Evolutionary conservation across 2,329 filamentous ascomycete species (phyloP).

Genomic region (Pseudogymnoascus sp.): DNA sequence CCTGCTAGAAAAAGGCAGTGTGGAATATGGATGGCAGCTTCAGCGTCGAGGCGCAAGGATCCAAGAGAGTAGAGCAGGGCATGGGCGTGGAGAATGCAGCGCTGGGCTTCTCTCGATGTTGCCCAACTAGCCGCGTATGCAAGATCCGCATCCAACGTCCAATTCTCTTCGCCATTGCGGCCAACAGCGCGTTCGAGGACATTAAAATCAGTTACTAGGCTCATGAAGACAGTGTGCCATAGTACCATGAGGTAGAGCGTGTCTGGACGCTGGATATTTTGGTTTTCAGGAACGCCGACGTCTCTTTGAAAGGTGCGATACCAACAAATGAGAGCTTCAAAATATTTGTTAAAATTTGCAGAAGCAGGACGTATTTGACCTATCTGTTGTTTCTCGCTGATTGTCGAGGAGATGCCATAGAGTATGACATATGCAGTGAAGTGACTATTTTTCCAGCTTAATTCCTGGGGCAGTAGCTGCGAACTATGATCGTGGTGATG

Average conservation of each 20-base stretch:
- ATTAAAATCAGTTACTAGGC: constrained; percentile 15
- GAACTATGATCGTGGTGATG: neutral
- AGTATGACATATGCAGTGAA: constrained; percentile 12
- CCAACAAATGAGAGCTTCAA: constrained; percentile 10
- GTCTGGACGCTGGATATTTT: constrained; percentile 6
- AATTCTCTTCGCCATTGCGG: constrained; percentile 5
- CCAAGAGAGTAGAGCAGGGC: constrained; percentile 13
- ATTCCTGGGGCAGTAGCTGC: constrained; percentile 1
- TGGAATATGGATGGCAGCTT: constrained; percentile 16
- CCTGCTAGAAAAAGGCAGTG: constrained; percentile 15
- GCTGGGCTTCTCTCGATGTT: constrained; percentile 11
- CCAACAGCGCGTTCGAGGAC: constrained; percentile 17
- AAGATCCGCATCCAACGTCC: neutral
- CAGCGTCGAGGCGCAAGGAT: constrained; percentile 12
- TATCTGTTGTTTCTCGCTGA: constrained; percentile 8
- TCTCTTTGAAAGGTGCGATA: constrained; percentile 1
- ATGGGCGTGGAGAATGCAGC: constrained; percentile 17
- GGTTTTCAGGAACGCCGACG: neutral
- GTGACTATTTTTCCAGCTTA: constrained; percentile 7
- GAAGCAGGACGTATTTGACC: constrained; percentile 8
- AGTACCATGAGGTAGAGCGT: constrained; percentile 16
- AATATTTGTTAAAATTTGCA: constrained; percentile 3
- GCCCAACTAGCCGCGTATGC: constrained; percentile 13
- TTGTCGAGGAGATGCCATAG: constrained; percentile 2
- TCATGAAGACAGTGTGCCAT: constrained; percentile 18